Base-by-base conservation (phyloP, 352 stramenopile species). In the Pythium dissotocum region DNA sequence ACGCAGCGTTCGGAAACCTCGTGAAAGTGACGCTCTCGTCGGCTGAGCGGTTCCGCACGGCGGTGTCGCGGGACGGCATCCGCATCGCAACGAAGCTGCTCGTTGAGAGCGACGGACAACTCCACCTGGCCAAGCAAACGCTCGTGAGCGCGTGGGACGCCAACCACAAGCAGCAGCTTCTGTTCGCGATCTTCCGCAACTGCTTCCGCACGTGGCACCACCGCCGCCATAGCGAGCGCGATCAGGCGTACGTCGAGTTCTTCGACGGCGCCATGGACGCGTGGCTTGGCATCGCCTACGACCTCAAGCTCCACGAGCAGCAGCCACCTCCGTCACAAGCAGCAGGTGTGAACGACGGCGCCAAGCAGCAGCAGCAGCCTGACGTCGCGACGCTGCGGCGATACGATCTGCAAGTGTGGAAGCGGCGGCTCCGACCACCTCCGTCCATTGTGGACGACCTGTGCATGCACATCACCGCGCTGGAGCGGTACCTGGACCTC, bases 341-440 rank as follows among this genome's bases (percentile, higher is more conserved):
- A 21, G 28, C 28, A 0, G 8, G 28, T 5, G 28, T 30, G 28
- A 30, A 30, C 28, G 28, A 30, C 28, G 28, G 28, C 28, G 28
- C 28, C 2, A 30, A 40, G 9, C 24, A 49, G n/a, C 44, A 42
- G 6, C 9, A 61, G 35, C 33, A 7, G 14, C 30, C 79, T 18
- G 70, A 81, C 18, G 51, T 59, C 5, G 63, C 58, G 0, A 71
- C 62, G 32, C 63, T 92, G 32, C 83, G 86, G 28, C 76, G 82
- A 1, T 89, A 85, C 62, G 81, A 90, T 24, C 67, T 77, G 1
- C 83, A 89, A 61, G 70, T 91, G n/a, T 94, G 85, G 85, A 83
- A 88, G 59, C 73, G 75, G 9, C 79, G 85, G 0, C 63, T 91
- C 33, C 72, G 74, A 8, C 85, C 85, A 9, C 71, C 79, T 10